Evolutionary conservation across 148 eudicot genomes (phyloP), one percentile per base, ranked within the genome.

Genomic region (Agrostemma githago): DNA sequence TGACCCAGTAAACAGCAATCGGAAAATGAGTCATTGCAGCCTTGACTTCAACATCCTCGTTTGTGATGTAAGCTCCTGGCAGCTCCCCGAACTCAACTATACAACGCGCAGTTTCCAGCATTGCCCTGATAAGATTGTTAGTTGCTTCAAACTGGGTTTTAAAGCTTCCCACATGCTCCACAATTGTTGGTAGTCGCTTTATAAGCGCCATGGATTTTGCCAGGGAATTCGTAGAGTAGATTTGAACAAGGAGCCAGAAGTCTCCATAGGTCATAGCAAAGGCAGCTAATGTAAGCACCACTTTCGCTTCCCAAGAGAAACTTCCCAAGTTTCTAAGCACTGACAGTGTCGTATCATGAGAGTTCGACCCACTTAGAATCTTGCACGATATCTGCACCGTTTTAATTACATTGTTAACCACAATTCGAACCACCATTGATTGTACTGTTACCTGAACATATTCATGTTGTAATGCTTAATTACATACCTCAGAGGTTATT

Each of bases 241-340:
- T 78, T 64, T 84, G 87, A 43, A 79, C 68, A 17, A 86, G 84
- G 14, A 86, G 89, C 87, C 84, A 84, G 59, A 84, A 86, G 61
- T 86, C 89, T 21, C 89, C 87, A 42, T 78, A 86, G 17, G 74
- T 82, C 44, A 84, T 57, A 5, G 87, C 79, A 77, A 86, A 82
- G 26, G 89, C 87, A 26, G 89, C 87, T 37, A 84, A 41, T 21
- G 84, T 63, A 6, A 86, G 59, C 65, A 80, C 87, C 26, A 77
- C 84, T 75, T 86, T 86, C 20, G 89, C 89, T 53, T 84, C 89
- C 89, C 89, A 86, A 2, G 87, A 76, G 51, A 59, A 84, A 73
- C 58, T 70, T 43, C 62, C 41, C 10, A 86, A 60, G 77, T 78
- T 41, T 43, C 34, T 70, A 6, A 84, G 74, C 21, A 86, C 80